These are phyloP conservation scores for Hymenoscyphus occultus DNA, from an alignment of 2,329 filamentous ascomycete genomes.

Conservation along the genomic window DNA sequence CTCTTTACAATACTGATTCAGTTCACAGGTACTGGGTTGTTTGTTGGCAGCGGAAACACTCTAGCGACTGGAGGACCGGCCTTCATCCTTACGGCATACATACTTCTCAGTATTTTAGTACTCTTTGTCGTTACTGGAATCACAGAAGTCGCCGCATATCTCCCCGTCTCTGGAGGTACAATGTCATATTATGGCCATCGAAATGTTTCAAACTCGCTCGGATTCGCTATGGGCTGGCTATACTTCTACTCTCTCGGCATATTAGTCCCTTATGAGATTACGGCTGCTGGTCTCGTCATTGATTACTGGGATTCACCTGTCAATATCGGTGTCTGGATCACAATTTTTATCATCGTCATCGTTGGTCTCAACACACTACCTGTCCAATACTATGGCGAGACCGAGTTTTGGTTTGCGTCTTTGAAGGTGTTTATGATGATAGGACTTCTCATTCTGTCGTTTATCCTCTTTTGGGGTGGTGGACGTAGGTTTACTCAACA, in stretches of 20 bases:
- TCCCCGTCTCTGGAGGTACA: conserved; percentile 50
- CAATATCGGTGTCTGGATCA: conserved; percentile 43
- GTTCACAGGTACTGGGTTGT: conserved; percentile 29
- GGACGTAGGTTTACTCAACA: conserved; percentile 27
- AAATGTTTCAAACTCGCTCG: conserved; percentile 44
- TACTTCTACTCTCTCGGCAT: conserved; percentile 39
- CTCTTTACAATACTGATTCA: neutral
- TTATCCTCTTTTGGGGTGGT: conserved; percentile 39
- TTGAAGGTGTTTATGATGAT: conserved; percentile 36
- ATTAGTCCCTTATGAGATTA: conserved; percentile 40
- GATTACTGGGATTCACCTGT: conserved; percentile 43
- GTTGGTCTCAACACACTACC: conserved; percentile 43
- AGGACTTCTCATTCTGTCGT: conserved; percentile 33
- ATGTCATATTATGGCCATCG: conserved; percentile 49
- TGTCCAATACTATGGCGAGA: conserved; percentile 57
- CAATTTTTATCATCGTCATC: conserved; percentile 40
- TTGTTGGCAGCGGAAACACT: conserved; percentile 46
- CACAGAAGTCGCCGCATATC: conserved; percentile 59
- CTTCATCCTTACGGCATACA: conserved; percentile 44
- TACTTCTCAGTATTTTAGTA: conserved; percentile 45
- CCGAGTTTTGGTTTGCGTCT: conserved; percentile 51
- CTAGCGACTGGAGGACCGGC: conserved; percentile 44
- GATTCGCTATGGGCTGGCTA: conserved; percentile 46
- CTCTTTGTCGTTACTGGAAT: conserved; percentile 48
- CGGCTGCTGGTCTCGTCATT: conserved; percentile 43